Evolutionary conservation across 768 basidiomycete genomes (phyloP).

Genomic region (Tephrocybe sp.): DNA sequence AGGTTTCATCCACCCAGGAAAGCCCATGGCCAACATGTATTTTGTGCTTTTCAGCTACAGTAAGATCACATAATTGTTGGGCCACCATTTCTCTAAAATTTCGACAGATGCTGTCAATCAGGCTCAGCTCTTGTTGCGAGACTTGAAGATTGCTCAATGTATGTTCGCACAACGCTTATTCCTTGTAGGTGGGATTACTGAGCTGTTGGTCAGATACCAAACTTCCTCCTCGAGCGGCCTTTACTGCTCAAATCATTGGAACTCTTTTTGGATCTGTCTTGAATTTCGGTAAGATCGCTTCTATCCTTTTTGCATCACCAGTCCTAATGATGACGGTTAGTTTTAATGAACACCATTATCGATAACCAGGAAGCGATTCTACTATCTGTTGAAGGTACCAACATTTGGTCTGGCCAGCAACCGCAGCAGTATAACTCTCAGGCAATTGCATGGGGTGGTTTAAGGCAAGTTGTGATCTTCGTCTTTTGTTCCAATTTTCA

Average conservation of each 20-base stretch:
- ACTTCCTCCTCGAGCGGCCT: slow-evolving; percentile 46
- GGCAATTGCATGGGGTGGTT: slow-evolving; percentile 50
- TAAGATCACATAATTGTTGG: slow-evolving; percentile 17
- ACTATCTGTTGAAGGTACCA: slow-evolving; percentile 53
- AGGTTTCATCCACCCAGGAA: slow-evolving; percentile 56
- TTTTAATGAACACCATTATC: slow-evolving; percentile 61
- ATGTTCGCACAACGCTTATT: not conserved
- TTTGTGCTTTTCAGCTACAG: slow-evolving; percentile 49
- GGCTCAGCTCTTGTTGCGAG: slow-evolving; percentile 39
- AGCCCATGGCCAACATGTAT: slow-evolving; percentile 70
- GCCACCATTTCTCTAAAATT: not conserved
- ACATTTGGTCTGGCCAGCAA: slow-evolving; percentile 49
- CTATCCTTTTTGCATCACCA: not conserved
- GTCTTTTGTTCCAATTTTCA: not conserved
- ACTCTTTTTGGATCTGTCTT: slow-evolving; percentile 46
- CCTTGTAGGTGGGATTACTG: not conserved
- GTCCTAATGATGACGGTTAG: slow-evolving; percentile 21
- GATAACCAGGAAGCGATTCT: slow-evolving; percentile 46
- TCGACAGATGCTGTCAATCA: slow-evolving; percentile 40
- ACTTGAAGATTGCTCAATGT: slow-evolving; percentile 49
- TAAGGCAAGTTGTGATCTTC: slow-evolving; percentile 20
- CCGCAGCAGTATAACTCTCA: slow-evolving; percentile 50
- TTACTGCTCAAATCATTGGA: slow-evolving; percentile 47
- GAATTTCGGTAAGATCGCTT: slow-evolving; percentile 34
- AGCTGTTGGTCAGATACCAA: slow-evolving; percentile 35